phyloP scores from a whole-genome alignment of 164 flowering plant species.

The Vitis vinifera region DNA sequence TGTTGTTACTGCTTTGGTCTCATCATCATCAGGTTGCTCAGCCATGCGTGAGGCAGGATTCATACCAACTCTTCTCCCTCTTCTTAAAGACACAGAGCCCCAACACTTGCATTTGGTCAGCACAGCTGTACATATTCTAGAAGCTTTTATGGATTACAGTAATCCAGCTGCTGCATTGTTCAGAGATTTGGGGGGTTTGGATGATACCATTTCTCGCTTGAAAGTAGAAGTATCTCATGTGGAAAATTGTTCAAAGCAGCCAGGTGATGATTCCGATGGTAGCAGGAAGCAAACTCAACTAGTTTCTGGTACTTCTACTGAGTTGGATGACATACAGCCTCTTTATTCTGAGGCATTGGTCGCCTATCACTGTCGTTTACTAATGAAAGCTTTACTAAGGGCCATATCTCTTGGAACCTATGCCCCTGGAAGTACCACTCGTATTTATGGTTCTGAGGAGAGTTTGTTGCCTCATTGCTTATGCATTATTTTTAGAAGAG shows the following conservation, averaged over 20 bases:
- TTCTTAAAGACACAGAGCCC: constrained; percentile 79
- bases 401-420: constrained; percentile 92
- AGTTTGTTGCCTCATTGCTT: constrained; percentile 78
- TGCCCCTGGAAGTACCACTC: constrained; percentile 78
- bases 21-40: constrained; percentile 88
- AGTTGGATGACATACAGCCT: constrained; percentile 52
- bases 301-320: constrained; percentile 34
- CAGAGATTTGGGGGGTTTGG: constrained; percentile 90
- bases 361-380: constrained; percentile 66
- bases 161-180: constrained; percentile 89
- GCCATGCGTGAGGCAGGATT: constrained; percentile 94
- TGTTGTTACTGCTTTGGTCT: constrained; percentile 82
- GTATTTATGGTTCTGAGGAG: constrained; percentile 74
- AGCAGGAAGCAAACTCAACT: constrained; percentile 36
- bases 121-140: constrained; percentile 82
- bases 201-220: constrained; percentile 79
- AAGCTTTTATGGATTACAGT: constrained; percentile 93
- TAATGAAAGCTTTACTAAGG: constrained; percentile 84
- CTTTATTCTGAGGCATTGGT: constrained; percentile 78
- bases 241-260: constrained; percentile 55
- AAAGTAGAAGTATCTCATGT: constrained; percentile 72
- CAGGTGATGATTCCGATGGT: constrained; percentile 40
- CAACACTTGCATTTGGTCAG: constrained; percentile 89
- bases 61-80: constrained; percentile 88
- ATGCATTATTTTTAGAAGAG: constrained; percentile 68